Conservation (phyloP, 108 stramenopile species). For the Mediolabrus comicus region DNA sequence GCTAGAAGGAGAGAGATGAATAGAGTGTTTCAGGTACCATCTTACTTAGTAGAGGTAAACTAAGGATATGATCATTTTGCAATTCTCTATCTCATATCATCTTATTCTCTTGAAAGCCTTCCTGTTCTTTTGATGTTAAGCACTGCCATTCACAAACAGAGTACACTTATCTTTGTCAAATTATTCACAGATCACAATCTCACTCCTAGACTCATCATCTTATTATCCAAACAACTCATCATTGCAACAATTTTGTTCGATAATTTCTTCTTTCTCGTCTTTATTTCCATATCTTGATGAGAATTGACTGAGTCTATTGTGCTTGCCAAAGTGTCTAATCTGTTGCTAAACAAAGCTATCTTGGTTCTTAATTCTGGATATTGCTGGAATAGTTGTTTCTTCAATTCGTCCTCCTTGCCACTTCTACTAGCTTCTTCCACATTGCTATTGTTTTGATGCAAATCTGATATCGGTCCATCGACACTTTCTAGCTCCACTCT, state of each 20-base stretch:
- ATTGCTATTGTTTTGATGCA: neutral
- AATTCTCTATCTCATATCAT: no score
- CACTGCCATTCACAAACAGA: no score
- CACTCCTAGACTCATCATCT: slow-evolving; percentile 6
- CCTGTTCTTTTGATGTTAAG: no score
- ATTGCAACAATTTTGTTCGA: slow-evolving; percentile 34
- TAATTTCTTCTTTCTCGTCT: slow-evolving; percentile 32
- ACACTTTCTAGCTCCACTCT: slow-evolving; percentile 37
- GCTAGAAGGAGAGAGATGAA: no score
- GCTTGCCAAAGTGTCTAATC: slow-evolving; percentile 26
- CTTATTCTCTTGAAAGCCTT: no score
- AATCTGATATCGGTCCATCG: slow-evolving; percentile 9
- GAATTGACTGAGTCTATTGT: slow-evolving; percentile 33
- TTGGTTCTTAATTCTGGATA: slow-evolving; percentile 32
- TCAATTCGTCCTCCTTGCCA: slow-evolving; percentile 1
- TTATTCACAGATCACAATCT: neutral
- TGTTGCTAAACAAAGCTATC: slow-evolving; percentile 31
- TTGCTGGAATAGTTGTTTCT: slow-evolving; percentile 26
- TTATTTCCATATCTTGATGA: slow-evolving; percentile 35
- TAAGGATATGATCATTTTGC: no score
- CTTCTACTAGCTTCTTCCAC: neutral
- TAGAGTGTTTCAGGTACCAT: no score
- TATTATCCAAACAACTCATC: slow-evolving; percentile 40
- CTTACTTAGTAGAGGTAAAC: no score
- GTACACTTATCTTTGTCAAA: neutral